These are phyloP conservation scores for Angomonas deanei DNA, from an alignment of 208 protist species.

Conservation along the genomic window DNA sequence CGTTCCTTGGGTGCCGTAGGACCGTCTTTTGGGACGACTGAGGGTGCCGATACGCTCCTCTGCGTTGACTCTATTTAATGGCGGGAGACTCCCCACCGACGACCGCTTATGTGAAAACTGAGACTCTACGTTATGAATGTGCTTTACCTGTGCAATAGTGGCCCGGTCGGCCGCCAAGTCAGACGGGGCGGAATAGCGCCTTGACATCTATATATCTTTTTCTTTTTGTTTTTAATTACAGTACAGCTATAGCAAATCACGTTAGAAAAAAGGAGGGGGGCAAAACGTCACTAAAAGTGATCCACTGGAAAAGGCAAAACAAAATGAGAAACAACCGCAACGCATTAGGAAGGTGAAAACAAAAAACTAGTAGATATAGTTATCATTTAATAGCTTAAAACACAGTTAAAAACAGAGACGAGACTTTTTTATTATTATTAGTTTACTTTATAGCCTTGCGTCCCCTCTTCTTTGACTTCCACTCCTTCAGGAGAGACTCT, in stretches of 20 bases:
- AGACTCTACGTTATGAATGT: neutral
- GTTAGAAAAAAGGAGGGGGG: neutral
- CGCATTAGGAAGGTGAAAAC: no score
- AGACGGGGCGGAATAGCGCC: neutral
- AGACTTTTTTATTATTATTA: no score
- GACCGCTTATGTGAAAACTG: neutral
- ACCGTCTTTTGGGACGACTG: neutral
- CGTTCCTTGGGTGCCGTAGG: neutral
- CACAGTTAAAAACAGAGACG: no score
- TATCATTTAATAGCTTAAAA: slow-evolving; percentile 9
- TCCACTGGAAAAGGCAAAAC: neutral
- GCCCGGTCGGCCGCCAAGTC: neutral
- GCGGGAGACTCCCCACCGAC: neutral
- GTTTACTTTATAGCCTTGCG: no score
- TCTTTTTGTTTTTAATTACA: no score
- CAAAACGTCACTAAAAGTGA: slow-evolving; percentile 1
- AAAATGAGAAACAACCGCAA: neutral
- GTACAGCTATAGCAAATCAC: neutral
- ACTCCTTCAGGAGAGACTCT: slow-evolving; percentile 52
- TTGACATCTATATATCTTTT: neutral
- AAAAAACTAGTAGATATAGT: no score
- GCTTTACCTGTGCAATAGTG: neutral
- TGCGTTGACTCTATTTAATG: neutral
- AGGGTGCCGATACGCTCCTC: neutral
- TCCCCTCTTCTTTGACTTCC: slow-evolving; percentile 20